These are phyloP conservation scores for Eimeria brunetti DNA, from an alignment of 169 alveolate genomes.

Conservation along the genomic window DNA sequence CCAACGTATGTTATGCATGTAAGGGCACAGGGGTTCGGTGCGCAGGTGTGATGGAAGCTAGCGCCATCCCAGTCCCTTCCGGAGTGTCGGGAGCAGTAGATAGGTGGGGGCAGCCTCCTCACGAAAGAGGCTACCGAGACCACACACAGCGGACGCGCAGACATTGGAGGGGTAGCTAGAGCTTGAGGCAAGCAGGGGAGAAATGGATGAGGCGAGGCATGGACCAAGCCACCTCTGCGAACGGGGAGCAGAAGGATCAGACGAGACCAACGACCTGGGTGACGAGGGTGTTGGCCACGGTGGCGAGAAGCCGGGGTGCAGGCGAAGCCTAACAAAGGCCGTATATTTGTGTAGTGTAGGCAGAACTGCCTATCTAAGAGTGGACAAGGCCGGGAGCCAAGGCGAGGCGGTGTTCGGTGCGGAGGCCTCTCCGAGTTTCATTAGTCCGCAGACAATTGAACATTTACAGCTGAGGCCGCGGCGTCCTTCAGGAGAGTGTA, in stretches of 20 bases:
- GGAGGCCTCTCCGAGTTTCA: neutral
- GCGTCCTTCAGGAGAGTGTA: neutral
- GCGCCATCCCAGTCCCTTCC: neutral
- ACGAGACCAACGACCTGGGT: neutral
- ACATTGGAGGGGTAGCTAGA: neutral
- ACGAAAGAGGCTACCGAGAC: neutral
- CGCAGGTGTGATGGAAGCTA: neutral
- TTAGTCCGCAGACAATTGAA: neutral
- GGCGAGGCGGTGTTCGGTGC: neutral
- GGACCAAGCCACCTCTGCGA: neutral
- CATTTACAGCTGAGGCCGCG: neutral
- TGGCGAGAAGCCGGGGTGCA: neutral
- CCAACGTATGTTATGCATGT: neutral
- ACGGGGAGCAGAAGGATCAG: neutral
- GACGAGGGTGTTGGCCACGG: neutral
- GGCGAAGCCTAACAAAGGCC: neutral
- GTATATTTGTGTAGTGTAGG: neutral
- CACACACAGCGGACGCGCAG: neutral
- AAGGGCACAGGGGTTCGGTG: neutral
- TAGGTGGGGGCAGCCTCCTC: neutral
- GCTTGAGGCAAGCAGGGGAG: neutral
- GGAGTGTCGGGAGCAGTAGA: neutral
- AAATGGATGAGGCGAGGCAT: neutral
- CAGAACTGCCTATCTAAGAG: neutral
- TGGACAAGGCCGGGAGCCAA: neutral